These are phyloP conservation scores for Abortiporus biennis DNA, from an alignment of 1,284 basidiomycete species.

Conservation along the genomic window DNA sequence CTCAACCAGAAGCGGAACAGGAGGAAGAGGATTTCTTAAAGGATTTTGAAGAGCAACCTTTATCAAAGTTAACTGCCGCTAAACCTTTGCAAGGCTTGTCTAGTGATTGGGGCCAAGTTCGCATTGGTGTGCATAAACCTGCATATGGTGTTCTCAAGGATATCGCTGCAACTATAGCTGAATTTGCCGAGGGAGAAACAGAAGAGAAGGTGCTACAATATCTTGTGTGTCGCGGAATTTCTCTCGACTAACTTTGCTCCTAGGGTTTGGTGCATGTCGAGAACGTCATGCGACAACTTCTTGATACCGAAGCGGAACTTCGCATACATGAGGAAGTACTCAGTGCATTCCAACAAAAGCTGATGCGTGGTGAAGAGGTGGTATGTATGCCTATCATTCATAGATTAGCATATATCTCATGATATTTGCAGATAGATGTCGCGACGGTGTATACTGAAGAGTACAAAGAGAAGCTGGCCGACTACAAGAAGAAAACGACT, in stretches of 20 bases:
- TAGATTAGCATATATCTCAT: no score
- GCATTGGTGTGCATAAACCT: constrained; percentile 35
- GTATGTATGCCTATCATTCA: constrained; percentile 48
- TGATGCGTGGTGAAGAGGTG: constrained; percentile 48
- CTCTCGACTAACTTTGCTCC: constrained; percentile 3
- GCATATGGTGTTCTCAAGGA: constrained; percentile 44
- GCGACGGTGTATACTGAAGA: constrained; percentile 38
- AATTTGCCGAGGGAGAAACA: constrained; percentile 50
- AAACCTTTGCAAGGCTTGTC: constrained; percentile 52
- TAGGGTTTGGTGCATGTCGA: constrained; percentile 55
- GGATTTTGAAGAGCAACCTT: constrained; percentile 57
- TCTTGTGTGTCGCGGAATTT: background rate
- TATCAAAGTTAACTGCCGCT: constrained; percentile 40
- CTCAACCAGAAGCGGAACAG: constrained; percentile 16
- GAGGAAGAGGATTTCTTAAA: constrained; percentile 24
- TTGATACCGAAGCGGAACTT: constrained; percentile 62
- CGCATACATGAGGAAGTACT: constrained; percentile 47
- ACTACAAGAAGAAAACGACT: constrained; percentile 54
- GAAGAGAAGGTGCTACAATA: constrained; percentile 36
- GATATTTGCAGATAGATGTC: constrained; percentile 36
- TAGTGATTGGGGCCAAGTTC: constrained; percentile 53
- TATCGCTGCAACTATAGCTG: constrained; percentile 56
- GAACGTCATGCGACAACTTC: constrained; percentile 52
- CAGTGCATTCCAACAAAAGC: constrained; percentile 45
- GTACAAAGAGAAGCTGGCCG: constrained; percentile 34